These are phyloP conservation scores for Pseudogymnoascus sp. DNA, from an alignment of 2,329 filamentous ascomycete genomes.

Conservation along the genomic window DNA sequence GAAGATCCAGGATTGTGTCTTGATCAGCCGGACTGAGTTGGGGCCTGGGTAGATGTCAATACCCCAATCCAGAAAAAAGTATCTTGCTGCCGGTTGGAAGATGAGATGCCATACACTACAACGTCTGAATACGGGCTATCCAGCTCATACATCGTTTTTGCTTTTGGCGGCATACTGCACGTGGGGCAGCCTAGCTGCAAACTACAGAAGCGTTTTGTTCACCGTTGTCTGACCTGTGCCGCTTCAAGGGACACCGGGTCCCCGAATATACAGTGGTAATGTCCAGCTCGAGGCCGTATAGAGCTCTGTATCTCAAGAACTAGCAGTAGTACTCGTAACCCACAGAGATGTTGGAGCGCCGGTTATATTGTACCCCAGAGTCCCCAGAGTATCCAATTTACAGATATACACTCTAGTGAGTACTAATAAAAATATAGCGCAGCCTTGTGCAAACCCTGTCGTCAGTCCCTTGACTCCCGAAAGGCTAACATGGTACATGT, in stretches of 20 bases:
- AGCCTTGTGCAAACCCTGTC: slow-evolving; percentile 8
- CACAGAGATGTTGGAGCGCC: background rate
- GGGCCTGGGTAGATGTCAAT: slow-evolving; percentile 43
- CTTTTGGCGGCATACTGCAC: slow-evolving; percentile 42
- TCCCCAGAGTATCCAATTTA: background rate
- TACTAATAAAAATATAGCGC: slow-evolving; percentile 4
- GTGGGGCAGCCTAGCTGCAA: background rate
- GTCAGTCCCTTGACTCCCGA: background rate
- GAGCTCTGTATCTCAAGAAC: background rate
- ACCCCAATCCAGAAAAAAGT: background rate
- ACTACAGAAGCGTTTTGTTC: background rate
- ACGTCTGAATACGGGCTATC: slow-evolving; percentile 56
- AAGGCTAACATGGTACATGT: slow-evolving; percentile 6
- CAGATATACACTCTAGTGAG: background rate
- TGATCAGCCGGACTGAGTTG: slow-evolving; percentile 50
- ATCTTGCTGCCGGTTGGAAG: background rate
- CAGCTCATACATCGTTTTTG: slow-evolving; percentile 54
- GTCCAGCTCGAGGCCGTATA: background rate
- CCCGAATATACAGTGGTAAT: background rate
- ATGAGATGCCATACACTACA: slow-evolving; percentile 43
- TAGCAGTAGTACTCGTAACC: background rate
- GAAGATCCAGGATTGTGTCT: slow-evolving; percentile 56
- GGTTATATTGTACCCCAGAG: background rate
- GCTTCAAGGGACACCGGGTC: background rate
- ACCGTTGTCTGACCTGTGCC: background rate